Evolutionary conservation across 2,329 filamentous ascomycete genomes (phyloP).

Genomic region (Pestalotiopsis sp.): DNA sequence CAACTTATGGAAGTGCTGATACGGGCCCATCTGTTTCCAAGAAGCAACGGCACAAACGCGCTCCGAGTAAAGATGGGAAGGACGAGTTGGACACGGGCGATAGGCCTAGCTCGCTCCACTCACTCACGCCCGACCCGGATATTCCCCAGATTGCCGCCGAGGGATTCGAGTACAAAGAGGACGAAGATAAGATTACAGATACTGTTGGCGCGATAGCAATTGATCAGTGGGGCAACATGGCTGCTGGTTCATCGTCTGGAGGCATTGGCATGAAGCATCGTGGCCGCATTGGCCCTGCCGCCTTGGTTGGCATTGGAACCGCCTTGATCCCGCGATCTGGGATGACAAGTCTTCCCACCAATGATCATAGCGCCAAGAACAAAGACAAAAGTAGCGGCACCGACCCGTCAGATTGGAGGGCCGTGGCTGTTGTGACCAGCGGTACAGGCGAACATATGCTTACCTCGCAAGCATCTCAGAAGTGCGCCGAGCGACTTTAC

Average conservation of each 20-base stretch:
- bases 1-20: conserved; percentile 3
- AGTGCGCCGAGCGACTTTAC: conserved; percentile 85
- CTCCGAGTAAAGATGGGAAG: neutral
- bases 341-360: neutral
- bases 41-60: neutral
- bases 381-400: conserved; percentile 50
- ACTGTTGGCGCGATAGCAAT: conserved; percentile 96
- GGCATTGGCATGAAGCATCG: conserved; percentile 98
- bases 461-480: conserved; percentile 86
- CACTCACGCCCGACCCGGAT: neutral
- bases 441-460: conserved; percentile 98
- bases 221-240: conserved; percentile 83
- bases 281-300: conserved; percentile 88
- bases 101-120: conserved; percentile 1
- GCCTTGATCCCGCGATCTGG: conserved; percentile 72
- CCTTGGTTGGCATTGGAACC: conserved; percentile 88
- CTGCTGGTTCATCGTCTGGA: conserved; percentile 92
- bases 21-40: conserved; percentile 15
- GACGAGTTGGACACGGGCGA: conserved; percentile 11
- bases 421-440: conserved; percentile 84
- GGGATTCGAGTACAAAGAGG: neutral
- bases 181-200: conserved; percentile 76
- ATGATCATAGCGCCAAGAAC: conserved; percentile 50
- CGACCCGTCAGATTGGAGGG: conserved; percentile 51
- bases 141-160: neutral